phyloP scores from a whole-genome alignment of 2,329 filamentous ascomycete genomes.

The Colletotrichum lentis region DNA sequence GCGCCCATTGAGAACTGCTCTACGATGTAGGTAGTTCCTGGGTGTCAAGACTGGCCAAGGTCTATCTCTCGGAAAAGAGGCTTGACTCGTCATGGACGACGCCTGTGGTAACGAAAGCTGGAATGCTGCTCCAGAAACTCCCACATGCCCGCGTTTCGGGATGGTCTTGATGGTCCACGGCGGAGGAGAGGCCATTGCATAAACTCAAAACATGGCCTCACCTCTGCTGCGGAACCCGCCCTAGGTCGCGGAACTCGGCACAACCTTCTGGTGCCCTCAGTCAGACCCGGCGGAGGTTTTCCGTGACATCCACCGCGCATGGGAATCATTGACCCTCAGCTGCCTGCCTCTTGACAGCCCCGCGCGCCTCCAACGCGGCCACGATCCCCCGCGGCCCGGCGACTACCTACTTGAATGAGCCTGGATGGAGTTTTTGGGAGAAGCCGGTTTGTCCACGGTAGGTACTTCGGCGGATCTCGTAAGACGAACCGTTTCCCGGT shows the following conservation, averaged over 20 bases:
- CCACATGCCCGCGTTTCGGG: not conserved
- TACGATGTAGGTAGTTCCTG: not conserved
- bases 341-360: not conserved
- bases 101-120: not conserved
- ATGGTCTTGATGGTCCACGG: not conserved
- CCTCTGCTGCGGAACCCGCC: not conserved
- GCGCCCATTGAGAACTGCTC: not conserved
- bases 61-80: not conserved
- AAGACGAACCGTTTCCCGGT: conserved; percentile 4
- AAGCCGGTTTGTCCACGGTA: not conserved
- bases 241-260: not conserved
- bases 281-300: no score
- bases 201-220: not conserved
- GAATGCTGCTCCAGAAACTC: not conserved
- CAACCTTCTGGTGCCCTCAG: not conserved
- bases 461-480: not conserved
- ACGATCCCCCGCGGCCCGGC: not conserved
- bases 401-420: not conserved
- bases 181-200: not conserved
- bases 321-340: not conserved
- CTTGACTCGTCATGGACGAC: not conserved
- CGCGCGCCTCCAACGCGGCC: not conserved
- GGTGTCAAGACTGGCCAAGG: not conserved
- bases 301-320: not conserved
- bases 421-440: not conserved